Evolutionary conservation across 202 grass and related monocot species (phyloP).

Genomic region (Dendrocalamus latiflorus): DNA sequence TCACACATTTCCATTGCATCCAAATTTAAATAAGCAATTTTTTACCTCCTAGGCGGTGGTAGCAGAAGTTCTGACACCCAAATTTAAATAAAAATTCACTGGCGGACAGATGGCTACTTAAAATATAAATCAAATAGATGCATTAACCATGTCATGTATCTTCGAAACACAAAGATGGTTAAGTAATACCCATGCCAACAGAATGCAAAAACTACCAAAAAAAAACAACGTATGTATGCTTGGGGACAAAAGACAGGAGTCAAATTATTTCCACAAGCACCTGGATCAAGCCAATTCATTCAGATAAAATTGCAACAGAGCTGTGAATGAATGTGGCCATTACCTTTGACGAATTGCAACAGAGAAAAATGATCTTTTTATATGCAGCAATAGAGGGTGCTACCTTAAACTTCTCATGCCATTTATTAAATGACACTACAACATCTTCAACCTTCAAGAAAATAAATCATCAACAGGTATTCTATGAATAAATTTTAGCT

Average conservation of each 20-base stretch:
- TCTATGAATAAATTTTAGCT: constrained; percentile 1
- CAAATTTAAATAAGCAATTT: neutral
- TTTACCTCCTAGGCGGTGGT: neutral
- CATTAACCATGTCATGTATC: neutral
- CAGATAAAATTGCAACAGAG: constrained; percentile 1
- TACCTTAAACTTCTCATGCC: constrained; percentile 68
- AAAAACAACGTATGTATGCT: constrained; percentile 1
- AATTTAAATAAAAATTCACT: constrained; percentile 12
- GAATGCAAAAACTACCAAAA: neutral
- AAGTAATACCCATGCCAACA: constrained; percentile 1
- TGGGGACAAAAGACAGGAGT: neutral
- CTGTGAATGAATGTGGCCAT: neutral
- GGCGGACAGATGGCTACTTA: neutral
- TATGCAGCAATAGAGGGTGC: constrained; percentile 50
- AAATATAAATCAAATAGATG: constrained; percentile 10
- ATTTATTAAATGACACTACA: constrained; percentile 49
- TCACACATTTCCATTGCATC: constrained; percentile 11
- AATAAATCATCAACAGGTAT: constrained; percentile 17
- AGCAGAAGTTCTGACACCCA: neutral
- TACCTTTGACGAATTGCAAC: constrained; percentile 72
- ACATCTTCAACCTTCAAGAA: constrained; percentile 70
- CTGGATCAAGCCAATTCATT: neutral
- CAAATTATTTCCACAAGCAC: neutral
- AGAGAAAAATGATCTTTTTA: constrained; percentile 54
- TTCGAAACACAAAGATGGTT: neutral